A percentile compares a stretch with the other conserved stretches of the same genome.
phyloP scores from a whole-genome alignment of 1,139 yeast genomes.

The Komagataea norvegica region DNA sequence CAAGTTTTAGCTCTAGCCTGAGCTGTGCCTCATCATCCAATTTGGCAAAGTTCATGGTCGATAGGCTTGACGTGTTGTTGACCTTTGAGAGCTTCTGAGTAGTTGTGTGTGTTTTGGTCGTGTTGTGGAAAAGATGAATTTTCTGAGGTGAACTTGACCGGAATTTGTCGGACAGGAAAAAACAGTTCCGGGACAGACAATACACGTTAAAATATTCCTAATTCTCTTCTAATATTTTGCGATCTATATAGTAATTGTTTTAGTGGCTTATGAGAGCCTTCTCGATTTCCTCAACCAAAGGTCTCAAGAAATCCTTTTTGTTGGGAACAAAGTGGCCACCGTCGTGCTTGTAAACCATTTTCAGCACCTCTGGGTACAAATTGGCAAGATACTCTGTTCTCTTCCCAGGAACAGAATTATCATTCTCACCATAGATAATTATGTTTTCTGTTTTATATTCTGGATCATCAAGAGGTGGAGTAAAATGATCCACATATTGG shows the following conservation, averaged over 20 bases:
- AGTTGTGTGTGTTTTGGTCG: not conserved
- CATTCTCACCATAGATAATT: constrained; percentile 38
- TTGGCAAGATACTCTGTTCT: constrained; percentile 46
- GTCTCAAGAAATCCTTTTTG: constrained; percentile 49
- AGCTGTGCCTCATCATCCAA: constrained; percentile 14
- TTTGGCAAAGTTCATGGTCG: constrained; percentile 24
- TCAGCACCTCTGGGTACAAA: constrained; percentile 35
- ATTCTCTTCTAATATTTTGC: not conserved
- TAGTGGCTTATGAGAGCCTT: constrained; percentile 14
- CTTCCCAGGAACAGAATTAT: constrained; percentile 52
- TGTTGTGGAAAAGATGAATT: not conserved
- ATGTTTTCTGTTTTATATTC: constrained; percentile 29
- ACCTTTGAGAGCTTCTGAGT: not conserved
- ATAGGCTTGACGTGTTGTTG: not conserved
- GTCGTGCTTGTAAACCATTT: constrained; percentile 60
- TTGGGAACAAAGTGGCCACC: constrained; percentile 86
- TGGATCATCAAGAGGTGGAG: constrained; percentile 25
- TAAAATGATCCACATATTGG: constrained; percentile 29
- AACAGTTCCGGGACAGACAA: not conserved
- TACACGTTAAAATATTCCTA: not conserved
- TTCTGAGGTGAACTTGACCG: too few relatives aligned
- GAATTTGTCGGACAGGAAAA: too few relatives aligned
- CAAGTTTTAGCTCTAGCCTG: constrained; percentile 1
- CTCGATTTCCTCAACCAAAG: constrained; percentile 35
- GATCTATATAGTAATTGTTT: not conserved